These are phyloP conservation scores for Raffaelea arxii DNA, from an alignment of 2,329 filamentous ascomycete genomes.

Conservation along the genomic window DNA sequence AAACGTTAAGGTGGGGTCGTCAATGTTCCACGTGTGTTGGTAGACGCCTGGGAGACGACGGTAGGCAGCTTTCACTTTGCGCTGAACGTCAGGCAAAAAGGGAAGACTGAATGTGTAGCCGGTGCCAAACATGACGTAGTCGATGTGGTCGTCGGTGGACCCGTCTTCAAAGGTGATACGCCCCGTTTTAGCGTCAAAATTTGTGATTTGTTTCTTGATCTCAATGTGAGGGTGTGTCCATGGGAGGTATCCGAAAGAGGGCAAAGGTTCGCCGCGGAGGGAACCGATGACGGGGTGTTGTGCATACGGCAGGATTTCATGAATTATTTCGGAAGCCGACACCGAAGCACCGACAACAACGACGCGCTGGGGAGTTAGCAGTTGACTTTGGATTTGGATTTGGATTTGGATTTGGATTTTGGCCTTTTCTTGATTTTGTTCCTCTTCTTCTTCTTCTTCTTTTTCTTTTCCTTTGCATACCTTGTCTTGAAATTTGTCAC, in stretches of 20 bases:
- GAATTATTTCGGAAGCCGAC: slow-evolving; percentile 48
- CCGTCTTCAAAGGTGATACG: slow-evolving; percentile 50
- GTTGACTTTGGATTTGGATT: too few species aligned
- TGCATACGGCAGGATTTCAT: slow-evolving; percentile 14
- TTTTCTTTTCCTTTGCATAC: slow-evolving; percentile 24
- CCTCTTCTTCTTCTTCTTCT: too few species aligned
- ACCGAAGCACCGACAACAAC: slow-evolving; percentile 55
- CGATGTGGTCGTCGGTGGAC: slow-evolving; percentile 39
- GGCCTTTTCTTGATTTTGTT: too few species aligned
- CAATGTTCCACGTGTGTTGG: slow-evolving; percentile 44
- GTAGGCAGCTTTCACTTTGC: slow-evolving; percentile 26
- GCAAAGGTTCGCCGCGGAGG: slow-evolving; percentile 22
- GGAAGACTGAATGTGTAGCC: slow-evolving; percentile 56
- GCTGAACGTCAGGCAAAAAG: slow-evolving; percentile 42
- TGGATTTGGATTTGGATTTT: too few species aligned
- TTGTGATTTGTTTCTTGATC: slow-evolving; percentile 10
- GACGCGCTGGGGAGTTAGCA: slow-evolving; percentile 20
- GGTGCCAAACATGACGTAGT: slow-evolving; percentile 56
- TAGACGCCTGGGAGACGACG: slow-evolving; percentile 42
- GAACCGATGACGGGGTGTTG: slow-evolving; percentile 13
- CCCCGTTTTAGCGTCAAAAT: slow-evolving; percentile 27
- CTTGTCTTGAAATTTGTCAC: slow-evolving; percentile 31
- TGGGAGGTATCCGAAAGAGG: slow-evolving; percentile 22
- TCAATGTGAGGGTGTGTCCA: slow-evolving; percentile 16
- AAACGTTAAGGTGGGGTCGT: slow-evolving; percentile 46